Evolutionary conservation across 2,329 filamentous ascomycete species (phyloP), one percentile per base, ranked within the genome.

Genomic region (Aureobasidium sp.): DNA sequence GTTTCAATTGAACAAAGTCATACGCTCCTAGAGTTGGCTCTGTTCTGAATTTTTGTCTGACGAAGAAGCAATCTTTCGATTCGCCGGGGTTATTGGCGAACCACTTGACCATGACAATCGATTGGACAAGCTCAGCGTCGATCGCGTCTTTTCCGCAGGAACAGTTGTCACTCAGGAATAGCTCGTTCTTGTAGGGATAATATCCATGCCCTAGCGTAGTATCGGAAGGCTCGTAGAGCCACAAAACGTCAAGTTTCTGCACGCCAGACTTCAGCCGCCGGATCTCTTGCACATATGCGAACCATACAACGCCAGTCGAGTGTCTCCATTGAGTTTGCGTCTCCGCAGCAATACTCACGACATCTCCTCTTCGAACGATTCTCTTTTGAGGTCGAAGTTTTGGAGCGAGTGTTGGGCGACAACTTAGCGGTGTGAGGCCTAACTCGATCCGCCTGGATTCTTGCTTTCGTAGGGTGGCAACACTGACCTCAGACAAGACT

Each of bases 141-240:
- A 90, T 77, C 32, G 79, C 78, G 0, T 74, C 68, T 21, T 82
- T 77, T 0, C 75, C 70, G 64, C 90, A 94, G 1, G 86, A 88
- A 73, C 90, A 93, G 62, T 91, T 85, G 57, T 91, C 83, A 0
- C 86, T 90, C 0, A 93, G 73, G 64, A 94, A 94, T 0, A 94
- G 72, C 71, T 95, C 90, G 57, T 91, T 89, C 0, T 74, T 64
- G 72, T 84, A 86, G 0, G 87, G 86, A 66, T 93, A 95, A 10
- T 79, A 80, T 73, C 86, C 85, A 6, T 81, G 74, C 0, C 80
- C 82, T 47, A 91, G 89, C 0, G 86, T 82, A 0, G 90, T 94
- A 59, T 94, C 86, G 0, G 78, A 76, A 0, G 89, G 82, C 2
- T 82, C 78, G 66, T 92, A 93, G 0, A 94, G 76, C 89, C 89